Percentiles rank a stretch among this genome's conserved stretches.
Evolutionary conservation across 2,329 filamentous ascomycete genomes (phyloP).

Genomic region (Endoconidiophora laricicola): DNA sequence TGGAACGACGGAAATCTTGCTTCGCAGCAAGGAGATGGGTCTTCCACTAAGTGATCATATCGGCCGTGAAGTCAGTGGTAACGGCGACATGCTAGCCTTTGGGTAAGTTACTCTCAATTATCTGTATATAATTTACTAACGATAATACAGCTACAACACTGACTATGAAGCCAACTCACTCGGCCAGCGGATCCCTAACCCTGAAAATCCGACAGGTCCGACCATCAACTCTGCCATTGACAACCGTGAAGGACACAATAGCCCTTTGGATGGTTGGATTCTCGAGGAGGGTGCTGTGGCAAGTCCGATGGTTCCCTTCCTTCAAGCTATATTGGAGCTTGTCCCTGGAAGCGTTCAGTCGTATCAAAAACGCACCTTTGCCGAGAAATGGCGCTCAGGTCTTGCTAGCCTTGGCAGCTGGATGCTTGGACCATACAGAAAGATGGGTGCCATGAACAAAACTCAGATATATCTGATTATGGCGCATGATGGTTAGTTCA

Average conservation of each 20-base stretch:
- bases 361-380: slow-evolving; percentile 21
- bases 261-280: slow-evolving; percentile 44
- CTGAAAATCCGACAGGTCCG: slow-evolving; percentile 39
- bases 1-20: slow-evolving; percentile 48
- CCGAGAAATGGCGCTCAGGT: slow-evolving; percentile 28
- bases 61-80: slow-evolving; percentile 46
- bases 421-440: slow-evolving; percentile 41
- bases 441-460: slow-evolving; percentile 36
- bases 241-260: slow-evolving; percentile 32
- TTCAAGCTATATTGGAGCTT: slow-evolving; percentile 40
- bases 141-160: slow-evolving; percentile 32
- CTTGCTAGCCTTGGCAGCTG: slow-evolving; percentile 33
- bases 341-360: slow-evolving; percentile 30
- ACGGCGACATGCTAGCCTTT: slow-evolving; percentile 49
- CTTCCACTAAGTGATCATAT: slow-evolving; percentile 39
- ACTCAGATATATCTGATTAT: slow-evolving; percentile 51
- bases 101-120: slow-evolving; percentile 18
- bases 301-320: slow-evolving; percentile 34
- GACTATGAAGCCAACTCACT: slow-evolving; percentile 39
- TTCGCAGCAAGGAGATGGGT: slow-evolving; percentile 42
- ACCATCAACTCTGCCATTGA: slow-evolving; percentile 49
- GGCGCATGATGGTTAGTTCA: slow-evolving; percentile 40
- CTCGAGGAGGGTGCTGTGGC: slow-evolving; percentile 48
- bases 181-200: slow-evolving; percentile 31
- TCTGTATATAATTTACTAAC: too few relatives aligned